Evolutionary conservation across 768 basidiomycete genomes (phyloP).

Genomic region (Myochromella boudieri): DNA sequence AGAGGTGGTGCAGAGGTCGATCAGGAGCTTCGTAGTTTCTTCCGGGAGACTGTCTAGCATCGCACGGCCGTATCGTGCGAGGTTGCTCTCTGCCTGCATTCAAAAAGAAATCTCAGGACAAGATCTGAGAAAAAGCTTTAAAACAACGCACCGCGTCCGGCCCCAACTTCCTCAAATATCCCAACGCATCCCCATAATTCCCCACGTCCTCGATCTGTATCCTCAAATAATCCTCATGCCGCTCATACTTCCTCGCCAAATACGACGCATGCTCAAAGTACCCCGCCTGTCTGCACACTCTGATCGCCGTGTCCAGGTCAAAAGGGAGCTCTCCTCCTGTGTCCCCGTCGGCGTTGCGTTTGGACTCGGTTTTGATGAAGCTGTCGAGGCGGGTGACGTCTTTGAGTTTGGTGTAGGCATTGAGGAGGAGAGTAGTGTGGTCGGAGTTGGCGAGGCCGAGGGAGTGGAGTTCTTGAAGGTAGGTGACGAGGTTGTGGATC

Average conservation of each 20-base stretch:
- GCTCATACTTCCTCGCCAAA: constrained; percentile 86
- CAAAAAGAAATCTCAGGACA: neutral
- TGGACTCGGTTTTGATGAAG: constrained; percentile 89
- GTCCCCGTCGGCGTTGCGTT: constrained; percentile 44
- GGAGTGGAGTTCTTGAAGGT: constrained; percentile 92
- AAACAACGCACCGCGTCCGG: constrained; percentile 66
- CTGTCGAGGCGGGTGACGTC: constrained; percentile 85
- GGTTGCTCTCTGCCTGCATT: constrained; percentile 75
- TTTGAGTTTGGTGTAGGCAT: constrained; percentile 96
- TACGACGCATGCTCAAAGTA: constrained; percentile 96
- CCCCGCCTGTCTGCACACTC: constrained; percentile 94
- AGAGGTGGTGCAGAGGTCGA: constrained; percentile 84
- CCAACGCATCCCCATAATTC: constrained; percentile 77
- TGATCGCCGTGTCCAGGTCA: constrained; percentile 94
- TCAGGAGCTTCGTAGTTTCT: constrained; percentile 88
- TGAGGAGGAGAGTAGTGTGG: constrained; percentile 94
- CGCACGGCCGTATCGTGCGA: constrained; percentile 85
- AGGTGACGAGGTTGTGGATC: constrained; percentile 92
- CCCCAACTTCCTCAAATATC: constrained; percentile 77
- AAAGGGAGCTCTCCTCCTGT: constrained; percentile 80
- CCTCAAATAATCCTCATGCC: constrained; percentile 90
- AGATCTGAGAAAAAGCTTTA: neutral
- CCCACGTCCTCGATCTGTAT: constrained; percentile 94
- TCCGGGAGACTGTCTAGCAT: constrained; percentile 81
- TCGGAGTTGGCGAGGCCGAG: constrained; percentile 91